Evolutionary conservation across 2,329 filamentous ascomycete species (phyloP).

Genomic region (Penicillium sp.): DNA sequence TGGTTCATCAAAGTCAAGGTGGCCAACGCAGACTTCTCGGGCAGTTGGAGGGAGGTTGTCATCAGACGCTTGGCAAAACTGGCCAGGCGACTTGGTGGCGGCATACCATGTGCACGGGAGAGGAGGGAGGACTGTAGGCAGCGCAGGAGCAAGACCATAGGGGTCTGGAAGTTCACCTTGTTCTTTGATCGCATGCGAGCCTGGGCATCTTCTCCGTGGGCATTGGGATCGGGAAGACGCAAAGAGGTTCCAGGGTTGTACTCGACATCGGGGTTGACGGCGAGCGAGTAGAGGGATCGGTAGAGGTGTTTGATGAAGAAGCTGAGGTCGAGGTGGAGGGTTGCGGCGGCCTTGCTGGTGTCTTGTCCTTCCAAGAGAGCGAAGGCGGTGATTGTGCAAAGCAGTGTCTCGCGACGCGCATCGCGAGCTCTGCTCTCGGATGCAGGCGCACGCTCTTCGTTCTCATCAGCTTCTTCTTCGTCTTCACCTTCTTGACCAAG

Average conservation of each 20-base stretch:
- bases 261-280: constrained; percentile 82
- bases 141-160: constrained; percentile 84
- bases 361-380: constrained; percentile 95
- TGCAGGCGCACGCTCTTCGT: constrained; percentile 43
- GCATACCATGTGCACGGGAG: constrained; percentile 70
- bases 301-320: constrained; percentile 97
- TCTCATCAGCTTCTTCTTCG: constrained; percentile 30
- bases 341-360: constrained; percentile 75
- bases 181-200: constrained; percentile 49
- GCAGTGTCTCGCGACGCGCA: constrained; percentile 77
- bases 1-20: constrained; percentile 74
- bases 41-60: constrained; percentile 76
- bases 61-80: constrained; percentile 92
- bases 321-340: constrained; percentile 83
- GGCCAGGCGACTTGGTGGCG: constrained; percentile 78
- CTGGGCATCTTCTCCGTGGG: constrained; percentile 35
- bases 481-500: constrained; percentile 50
- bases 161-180: constrained; percentile 92
- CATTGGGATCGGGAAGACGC: constrained; percentile 65
- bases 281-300: constrained; percentile 74
- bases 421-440: constrained; percentile 63
- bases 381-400: constrained; percentile 94
- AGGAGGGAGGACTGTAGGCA: constrained; percentile 80
- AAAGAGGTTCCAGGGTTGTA: constrained; percentile 69
- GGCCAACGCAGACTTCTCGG: constrained; percentile 83